Evolutionary conservation across 2,329 filamentous ascomycete genomes (phyloP).

Genomic region (Pestalotiopsis sp.): DNA sequence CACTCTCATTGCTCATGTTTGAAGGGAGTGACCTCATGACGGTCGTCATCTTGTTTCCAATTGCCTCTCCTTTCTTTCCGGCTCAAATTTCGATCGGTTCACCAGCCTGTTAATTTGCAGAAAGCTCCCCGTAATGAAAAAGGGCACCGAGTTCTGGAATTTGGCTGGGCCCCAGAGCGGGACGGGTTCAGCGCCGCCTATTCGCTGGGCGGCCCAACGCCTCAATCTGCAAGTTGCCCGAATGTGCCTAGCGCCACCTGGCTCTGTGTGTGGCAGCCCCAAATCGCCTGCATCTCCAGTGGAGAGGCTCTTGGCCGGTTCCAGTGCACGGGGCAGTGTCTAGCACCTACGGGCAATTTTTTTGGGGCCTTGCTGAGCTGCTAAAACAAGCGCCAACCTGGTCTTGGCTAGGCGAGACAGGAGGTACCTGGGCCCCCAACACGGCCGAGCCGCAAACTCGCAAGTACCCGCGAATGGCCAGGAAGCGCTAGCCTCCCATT

Average conservation of each 20-base stretch:
- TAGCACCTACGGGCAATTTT: slow-evolving; percentile 3
- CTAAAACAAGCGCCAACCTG: neutral
- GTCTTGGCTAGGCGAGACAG: neutral
- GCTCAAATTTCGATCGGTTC: neutral
- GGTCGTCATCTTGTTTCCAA: neutral
- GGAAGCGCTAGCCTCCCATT: slow-evolving; percentile 1
- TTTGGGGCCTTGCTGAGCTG: slow-evolving; percentile 1
- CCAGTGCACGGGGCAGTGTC: slow-evolving; percentile 12
- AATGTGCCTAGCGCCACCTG: neutral
- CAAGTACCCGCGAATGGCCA: neutral
- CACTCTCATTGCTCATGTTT: neutral
- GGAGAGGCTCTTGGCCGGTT: neutral
- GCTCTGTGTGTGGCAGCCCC: slow-evolving; percentile 1
- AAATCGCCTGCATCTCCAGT: slow-evolving; percentile 5
- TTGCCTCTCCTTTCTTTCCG: neutral
- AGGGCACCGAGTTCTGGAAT: slow-evolving; percentile 4
- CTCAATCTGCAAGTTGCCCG: slow-evolving; percentile 1
- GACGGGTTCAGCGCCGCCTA: neutral
- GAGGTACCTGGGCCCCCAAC: neutral
- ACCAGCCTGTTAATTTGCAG: neutral
- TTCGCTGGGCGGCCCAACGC: slow-evolving; percentile 2
- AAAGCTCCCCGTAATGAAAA: neutral
- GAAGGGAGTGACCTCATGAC: neutral
- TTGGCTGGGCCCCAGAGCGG: neutral
- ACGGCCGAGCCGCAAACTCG: neutral